A percentile compares a stretch with the other conserved stretches of the same genome.
Conservation (phyloP, 1,284 basidiomycete genomes). For the Anthracocystis walkeri region DNA sequence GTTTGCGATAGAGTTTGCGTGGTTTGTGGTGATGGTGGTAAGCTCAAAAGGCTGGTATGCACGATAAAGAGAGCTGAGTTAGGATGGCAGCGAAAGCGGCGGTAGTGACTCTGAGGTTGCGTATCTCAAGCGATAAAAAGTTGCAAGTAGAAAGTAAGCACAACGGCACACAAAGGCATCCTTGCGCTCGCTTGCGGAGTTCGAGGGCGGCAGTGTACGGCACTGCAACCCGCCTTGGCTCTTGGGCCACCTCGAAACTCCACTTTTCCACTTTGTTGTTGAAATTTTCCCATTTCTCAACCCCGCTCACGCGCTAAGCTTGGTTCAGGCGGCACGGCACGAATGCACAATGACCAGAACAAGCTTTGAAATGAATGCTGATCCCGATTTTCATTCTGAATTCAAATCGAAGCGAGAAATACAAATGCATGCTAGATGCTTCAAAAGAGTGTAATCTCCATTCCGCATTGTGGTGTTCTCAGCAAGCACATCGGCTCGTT, state of each 20-base stretch:
- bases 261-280: not conserved
- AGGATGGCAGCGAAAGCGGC: not conserved
- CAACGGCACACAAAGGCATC: not conserved
- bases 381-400: not conserved
- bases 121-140: constrained; percentile 5
- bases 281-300: not conserved
- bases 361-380: not conserved
- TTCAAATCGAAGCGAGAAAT: not conserved
- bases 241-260: constrained; percentile 4
- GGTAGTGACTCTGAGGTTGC: not conserved
- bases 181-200: constrained; percentile 1
- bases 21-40: not conserved
- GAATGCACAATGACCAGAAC: constrained; percentile 13
- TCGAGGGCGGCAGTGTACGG: not conserved
- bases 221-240: not conserved
- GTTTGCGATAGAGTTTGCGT: not conserved
- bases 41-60: not conserved
- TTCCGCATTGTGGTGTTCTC: constrained; percentile 1
- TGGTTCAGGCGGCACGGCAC: constrained; percentile 1
- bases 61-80: constrained; percentile 2
- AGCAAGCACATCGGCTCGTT: not conserved
- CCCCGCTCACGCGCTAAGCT: constrained; percentile 2
- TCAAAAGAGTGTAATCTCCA: not conserved
- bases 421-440: not conserved
- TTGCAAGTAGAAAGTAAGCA: not conserved